Percentiles rank a stretch among this genome's conserved stretches.
Conservation (phyloP, 148 eudicot genomes). For the Nyssa sinensis region DNA sequence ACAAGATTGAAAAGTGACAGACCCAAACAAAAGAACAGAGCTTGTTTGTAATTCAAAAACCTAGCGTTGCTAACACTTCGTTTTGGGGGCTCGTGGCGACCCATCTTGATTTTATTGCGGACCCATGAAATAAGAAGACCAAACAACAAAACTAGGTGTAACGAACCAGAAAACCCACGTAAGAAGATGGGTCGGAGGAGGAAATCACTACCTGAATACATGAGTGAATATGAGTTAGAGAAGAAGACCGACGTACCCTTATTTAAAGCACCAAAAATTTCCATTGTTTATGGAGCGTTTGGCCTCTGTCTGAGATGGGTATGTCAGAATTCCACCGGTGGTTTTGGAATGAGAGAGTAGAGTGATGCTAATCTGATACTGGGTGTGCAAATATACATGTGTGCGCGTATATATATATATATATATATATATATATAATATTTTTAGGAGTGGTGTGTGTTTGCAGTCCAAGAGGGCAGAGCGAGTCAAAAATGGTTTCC, state of each 20-base stretch:
- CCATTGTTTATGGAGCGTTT: background rate
- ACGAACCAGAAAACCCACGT: conserved; percentile 14
- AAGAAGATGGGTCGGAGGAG: conserved; percentile 14
- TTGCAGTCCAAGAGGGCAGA: background rate
- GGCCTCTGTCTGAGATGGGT: background rate
- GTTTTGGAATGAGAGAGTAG: background rate
- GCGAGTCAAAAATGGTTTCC: background rate
- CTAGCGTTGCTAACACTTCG: conserved; percentile 10
- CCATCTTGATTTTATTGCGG: background rate
- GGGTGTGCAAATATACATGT: background rate
- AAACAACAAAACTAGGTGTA: conserved; percentile 9
- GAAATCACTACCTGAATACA: background rate
- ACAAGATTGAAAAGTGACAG: conserved; percentile 42
- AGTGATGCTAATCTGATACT: background rate
- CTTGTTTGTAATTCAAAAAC: conserved; percentile 27
- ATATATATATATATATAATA: background rate
- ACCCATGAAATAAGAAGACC: conserved; percentile 1
- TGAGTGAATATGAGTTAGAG: background rate
- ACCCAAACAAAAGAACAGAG: conserved; percentile 33
- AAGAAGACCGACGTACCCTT: background rate
- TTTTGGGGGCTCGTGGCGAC: conserved; percentile 24
- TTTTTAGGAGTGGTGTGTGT: background rate
- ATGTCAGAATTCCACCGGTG: background rate
- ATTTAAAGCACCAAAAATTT: background rate
- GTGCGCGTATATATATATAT: background rate